phyloP scores from a whole-genome alignment of 129 eudicot genomes.

The Flaveria brownii region DNA sequence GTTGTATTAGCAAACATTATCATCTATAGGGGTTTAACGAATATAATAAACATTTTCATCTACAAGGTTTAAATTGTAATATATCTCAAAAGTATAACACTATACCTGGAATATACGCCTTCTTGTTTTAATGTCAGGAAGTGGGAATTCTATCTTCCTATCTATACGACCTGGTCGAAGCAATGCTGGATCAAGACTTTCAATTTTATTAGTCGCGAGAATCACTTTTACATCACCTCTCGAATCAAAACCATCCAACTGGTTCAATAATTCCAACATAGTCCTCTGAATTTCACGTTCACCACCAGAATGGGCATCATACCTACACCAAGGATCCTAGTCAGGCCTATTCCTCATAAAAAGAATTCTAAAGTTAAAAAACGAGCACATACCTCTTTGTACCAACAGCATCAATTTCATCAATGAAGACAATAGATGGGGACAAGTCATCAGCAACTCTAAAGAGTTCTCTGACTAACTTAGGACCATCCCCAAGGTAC shows the following conservation, averaged over 20 bases:
- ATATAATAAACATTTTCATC: too few species aligned
- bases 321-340: neutral
- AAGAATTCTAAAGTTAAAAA: neutral
- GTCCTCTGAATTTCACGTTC: constrained; percentile 51
- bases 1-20: too few species aligned
- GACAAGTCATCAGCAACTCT: neutral
- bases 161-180: constrained; percentile 80
- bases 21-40: too few species aligned
- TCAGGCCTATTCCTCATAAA: neutral
- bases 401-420: neutral
- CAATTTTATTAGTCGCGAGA: constrained; percentile 31
- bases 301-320: constrained; percentile 4
- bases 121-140: constrained; percentile 2
- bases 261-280: constrained; percentile 75
- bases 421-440: neutral
- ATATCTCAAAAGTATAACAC: neutral
- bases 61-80: too few species aligned
- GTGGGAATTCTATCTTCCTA: constrained; percentile 12
- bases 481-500: neutral
- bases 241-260: constrained; percentile 77
- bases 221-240: constrained; percentile 75
- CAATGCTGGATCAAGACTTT: constrained; percentile 78
- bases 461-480: neutral
- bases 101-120: neutral
- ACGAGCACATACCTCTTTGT: neutral